A percentile compares a stretch with the other conserved stretches of the same genome.
These are phyloP conservation scores for Amphirosellinia nigrospora DNA, from an alignment of 495 filamentous ascomycete genomes.

Conservation along the genomic window DNA sequence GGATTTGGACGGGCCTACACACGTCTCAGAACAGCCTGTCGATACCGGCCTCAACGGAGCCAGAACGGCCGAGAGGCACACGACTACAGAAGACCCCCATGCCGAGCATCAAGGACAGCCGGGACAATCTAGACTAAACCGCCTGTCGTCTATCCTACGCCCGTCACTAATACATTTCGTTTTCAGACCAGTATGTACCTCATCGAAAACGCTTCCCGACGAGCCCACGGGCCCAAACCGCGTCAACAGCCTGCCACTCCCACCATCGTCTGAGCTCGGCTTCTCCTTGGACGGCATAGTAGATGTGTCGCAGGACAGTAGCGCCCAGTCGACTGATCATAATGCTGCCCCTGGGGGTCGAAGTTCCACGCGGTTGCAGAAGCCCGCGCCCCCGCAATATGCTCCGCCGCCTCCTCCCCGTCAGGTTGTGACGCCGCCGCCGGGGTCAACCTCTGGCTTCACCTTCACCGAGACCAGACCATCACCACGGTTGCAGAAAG, in stretches of 20 bases:
- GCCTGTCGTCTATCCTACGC: conserved; percentile 36
- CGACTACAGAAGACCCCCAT: conserved; percentile 4
- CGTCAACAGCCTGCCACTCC: conserved; percentile 31
- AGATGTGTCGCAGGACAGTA: conserved; percentile 13
- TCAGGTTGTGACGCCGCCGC: conserved; percentile 26
- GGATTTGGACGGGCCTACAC: conserved; percentile 3
- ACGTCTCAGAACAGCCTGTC: conserved; percentile 11
- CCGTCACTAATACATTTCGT: conserved; percentile 39
- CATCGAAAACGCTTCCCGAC: conserved; percentile 37
- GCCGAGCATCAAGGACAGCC: conserved; percentile 27
- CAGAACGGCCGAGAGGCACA: neutral
- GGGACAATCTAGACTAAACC: conserved; percentile 35
- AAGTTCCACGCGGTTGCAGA: conserved; percentile 29
- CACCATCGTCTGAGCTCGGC: conserved; percentile 17
- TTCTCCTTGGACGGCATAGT: neutral
- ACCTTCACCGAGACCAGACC: conserved; percentile 35
- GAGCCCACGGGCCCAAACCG: conserved; percentile 25
- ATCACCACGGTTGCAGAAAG: conserved; percentile 35
- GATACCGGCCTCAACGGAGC: conserved; percentile 2
- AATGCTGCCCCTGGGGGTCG: neutral
- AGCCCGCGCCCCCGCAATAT: conserved; percentile 29
- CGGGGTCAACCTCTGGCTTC: conserved; percentile 32
- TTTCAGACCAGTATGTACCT: conserved; percentile 29
- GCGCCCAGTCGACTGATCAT: conserved; percentile 19
- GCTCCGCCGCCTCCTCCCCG: conserved; percentile 22